Evolutionary conservation across 192 early-diverging fungal species (phyloP), one percentile per base, ranked within the genome.

Genomic region (Podila epicladia): DNA sequence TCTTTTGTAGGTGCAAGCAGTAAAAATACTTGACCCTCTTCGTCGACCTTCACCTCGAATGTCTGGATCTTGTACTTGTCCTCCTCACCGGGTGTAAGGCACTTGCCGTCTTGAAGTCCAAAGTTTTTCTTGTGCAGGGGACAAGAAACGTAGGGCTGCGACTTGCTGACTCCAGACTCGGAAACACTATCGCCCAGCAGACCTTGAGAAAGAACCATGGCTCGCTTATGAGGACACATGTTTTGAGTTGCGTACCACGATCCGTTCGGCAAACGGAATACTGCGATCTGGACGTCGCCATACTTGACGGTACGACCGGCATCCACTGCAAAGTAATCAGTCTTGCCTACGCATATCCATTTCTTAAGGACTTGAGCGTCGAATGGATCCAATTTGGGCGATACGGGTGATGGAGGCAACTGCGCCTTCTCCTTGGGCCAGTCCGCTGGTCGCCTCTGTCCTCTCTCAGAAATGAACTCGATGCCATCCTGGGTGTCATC

Each of bases 191-290:
- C 73, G 19, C 92, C 91, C 48, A 93, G 33, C 31, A 93, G 67
- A 11, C 89, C 89, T 5, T 82, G 72, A 19, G 91, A 85, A 38
- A 93, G 83, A 48, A 93, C 91, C 48, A 93, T 82, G 22, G 92
- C 89, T 57, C 91, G 88, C 65, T 93, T 93, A 71, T 93, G 91
- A 32, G 92, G 92, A 60, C 91, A 93, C 91, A 93, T 93, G 75
- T 92, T 92, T 72, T 92, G 91, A 13, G 91, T 92, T 19, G 91
- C 91, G 67, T 91, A 93, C 89, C 89, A 92, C 32, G 87, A 86
- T 26, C 71, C 77, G 11, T 74, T 61, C 38, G 74, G 31, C 64
- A 80, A 73, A 64, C 69, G 78, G 76, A 90, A 93, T 3, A 93
- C 82, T 1, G 92, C 92, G 12, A 93, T 82, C 73, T 94, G 91